Evolutionary conservation across 345 rosid species (phyloP), one percentile per base, ranked within the genome.

Genomic region (Hypericum androsaemum): DNA sequence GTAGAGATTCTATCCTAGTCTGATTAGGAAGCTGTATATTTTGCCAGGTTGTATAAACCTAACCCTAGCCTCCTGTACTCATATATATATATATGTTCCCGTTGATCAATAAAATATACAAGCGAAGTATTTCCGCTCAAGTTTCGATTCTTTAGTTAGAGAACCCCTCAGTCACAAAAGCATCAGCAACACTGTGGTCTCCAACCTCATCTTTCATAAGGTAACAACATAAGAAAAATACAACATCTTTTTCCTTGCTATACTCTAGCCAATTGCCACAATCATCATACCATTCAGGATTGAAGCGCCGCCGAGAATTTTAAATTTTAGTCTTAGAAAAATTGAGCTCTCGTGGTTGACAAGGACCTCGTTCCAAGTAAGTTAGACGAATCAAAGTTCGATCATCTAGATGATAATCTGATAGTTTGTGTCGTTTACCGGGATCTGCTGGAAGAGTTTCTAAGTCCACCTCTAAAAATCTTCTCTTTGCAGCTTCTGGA

Each of bases 231-330:
- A 50, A 32, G 13, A n/a, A 37, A 43, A 38, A 50, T 5, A 6
- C 37, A 12, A 0, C 42, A 13, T 54, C 56, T 12, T 37, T 39
- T 17, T 7, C 32, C 9, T 12, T 32, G 14, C 36, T 50, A 16
- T 44, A 61, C 8, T 66, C 42, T 15, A 66, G 35, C 70, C 37
- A 55, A 54, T 7, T 10, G 4, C 5, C 39, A 55, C 5, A 45
- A 12, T 43, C n/a, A 13, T 40, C 9, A 41, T 53, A 60, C 57
- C 36, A 66, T 50, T 14, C 3, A 39, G 0, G 12, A 12, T 11
- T 41, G 47, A 58, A 47, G 5, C 12, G 14, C 5, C 32, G 0
- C 22, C 7, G 7, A 8, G 10, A 13, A 13, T 46, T 32, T 5
- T 32, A 10, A 12, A 46, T 13, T 9, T 14, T 10, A 2, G 10